Evolutionary conservation across 2,329 filamentous ascomycete species (phyloP).

Genomic region (Mollisia scopiformis): DNA sequence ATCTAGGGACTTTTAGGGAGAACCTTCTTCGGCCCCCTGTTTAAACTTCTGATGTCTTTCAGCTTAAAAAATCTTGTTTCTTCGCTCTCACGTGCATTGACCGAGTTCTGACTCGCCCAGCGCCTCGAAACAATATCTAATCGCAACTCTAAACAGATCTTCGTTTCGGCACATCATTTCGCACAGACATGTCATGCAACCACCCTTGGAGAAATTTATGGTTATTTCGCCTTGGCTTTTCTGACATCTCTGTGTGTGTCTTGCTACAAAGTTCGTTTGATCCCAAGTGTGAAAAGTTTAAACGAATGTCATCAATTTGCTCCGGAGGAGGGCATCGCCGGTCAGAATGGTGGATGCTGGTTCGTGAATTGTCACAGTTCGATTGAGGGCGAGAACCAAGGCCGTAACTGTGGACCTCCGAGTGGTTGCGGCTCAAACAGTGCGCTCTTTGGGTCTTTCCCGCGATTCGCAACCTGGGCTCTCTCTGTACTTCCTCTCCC

Average conservation of each 20-base stretch:
- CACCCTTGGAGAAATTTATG: background rate
- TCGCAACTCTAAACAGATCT: slow-evolving; percentile 2
- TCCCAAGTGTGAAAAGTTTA: background rate
- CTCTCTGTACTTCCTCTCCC: background rate
- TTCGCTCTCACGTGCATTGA: background rate
- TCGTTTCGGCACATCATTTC: background rate
- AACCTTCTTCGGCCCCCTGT: background rate
- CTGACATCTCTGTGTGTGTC: background rate
- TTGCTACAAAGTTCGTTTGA: slow-evolving; percentile 2
- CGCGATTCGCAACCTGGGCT: background rate
- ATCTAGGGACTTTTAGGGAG: background rate
- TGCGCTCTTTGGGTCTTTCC: background rate
- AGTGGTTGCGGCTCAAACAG: background rate
- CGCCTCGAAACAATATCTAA: background rate
- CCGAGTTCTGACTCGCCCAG: background rate
- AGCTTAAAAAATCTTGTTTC: background rate
- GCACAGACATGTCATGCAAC: slow-evolving; percentile 1
- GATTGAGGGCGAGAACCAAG: background rate
- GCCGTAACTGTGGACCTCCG: background rate
- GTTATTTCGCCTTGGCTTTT: background rate
- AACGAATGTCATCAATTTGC: background rate
- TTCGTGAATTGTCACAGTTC: background rate
- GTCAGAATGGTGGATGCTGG: background rate
- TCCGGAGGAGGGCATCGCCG: background rate
- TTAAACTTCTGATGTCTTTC: background rate